Conservation (phyloP, 345 rosid genomes). For the Syzygium aromaticum region DNA sequence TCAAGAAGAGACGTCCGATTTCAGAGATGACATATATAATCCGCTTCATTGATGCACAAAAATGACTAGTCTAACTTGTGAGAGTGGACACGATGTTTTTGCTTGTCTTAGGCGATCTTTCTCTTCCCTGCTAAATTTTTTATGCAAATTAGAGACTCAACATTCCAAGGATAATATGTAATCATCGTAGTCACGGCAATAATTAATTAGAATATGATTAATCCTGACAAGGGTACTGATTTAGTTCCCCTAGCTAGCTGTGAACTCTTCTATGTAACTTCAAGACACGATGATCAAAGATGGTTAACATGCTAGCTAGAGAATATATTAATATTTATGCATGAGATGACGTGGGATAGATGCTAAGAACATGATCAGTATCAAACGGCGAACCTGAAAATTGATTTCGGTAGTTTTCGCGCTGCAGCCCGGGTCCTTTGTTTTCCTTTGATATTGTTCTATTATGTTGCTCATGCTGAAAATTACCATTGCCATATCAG, state of each 20-base stretch:
- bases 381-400: constrained; percentile 20
- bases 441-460: constrained; percentile 58
- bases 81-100: not conserved
- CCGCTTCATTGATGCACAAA: not conserved
- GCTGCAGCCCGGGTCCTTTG: constrained; percentile 33
- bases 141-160: not conserved
- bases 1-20: not conserved
- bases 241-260: not conserved
- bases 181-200: not conserved
- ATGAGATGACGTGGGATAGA: not conserved
- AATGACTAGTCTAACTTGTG: not conserved
- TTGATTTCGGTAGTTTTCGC: constrained; percentile 12
- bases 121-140: not conserved
- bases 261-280: not conserved
- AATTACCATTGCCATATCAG: not conserved
- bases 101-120: not conserved
- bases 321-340: not conserved
- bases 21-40: not conserved
- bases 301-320: not conserved
- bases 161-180: not conserved
- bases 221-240: not conserved
- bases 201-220: not conserved
- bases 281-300: not conserved
- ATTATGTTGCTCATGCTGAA: constrained; percentile 46
- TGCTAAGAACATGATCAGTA: constrained; percentile 11